phyloP scores from a whole-genome alignment of 306 rosid genomes.

The Albizia julibrissin region DNA sequence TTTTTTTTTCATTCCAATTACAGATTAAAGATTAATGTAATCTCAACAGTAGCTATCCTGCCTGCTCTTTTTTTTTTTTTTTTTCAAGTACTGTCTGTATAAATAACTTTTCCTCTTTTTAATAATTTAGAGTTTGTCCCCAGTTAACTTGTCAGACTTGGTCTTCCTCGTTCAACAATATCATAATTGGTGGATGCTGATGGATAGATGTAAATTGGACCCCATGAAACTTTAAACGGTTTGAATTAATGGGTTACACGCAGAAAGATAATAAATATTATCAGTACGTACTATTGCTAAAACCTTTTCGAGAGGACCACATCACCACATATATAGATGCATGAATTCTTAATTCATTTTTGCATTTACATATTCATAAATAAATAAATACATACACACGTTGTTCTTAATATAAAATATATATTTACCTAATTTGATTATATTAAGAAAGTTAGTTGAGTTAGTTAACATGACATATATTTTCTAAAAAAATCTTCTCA shows the following conservation, averaged over 20 bases:
- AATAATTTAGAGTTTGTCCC: background rate
- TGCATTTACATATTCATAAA: background rate
- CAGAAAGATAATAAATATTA: background rate
- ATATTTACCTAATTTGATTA: no score
- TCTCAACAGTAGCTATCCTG: background rate
- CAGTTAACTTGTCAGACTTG: background rate
- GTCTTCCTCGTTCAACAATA: slow-evolving; percentile 11
- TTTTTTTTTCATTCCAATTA: background rate
- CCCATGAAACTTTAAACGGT: background rate
- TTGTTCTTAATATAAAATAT: no score
- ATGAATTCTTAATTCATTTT: background rate
- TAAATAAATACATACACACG: background rate
- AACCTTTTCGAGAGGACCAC: background rate
- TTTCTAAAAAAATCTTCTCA: no score
- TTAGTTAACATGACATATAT: no score
- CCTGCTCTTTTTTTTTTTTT: background rate
- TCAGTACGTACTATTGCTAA: background rate
- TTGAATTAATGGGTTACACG: background rate
- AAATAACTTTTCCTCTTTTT: background rate
- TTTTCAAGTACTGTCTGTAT: background rate
- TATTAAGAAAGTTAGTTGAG: no score
- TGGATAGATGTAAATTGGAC: background rate
- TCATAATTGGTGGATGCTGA: background rate
- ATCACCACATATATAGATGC: background rate
- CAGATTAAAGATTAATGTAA: background rate